A percentile compares a stretch with the other conserved stretches of the same genome.
These are phyloP conservation scores for Neurospora sp. DNA, from an alignment of 495 filamentous ascomycete genomes.

Conservation along the genomic window DNA sequence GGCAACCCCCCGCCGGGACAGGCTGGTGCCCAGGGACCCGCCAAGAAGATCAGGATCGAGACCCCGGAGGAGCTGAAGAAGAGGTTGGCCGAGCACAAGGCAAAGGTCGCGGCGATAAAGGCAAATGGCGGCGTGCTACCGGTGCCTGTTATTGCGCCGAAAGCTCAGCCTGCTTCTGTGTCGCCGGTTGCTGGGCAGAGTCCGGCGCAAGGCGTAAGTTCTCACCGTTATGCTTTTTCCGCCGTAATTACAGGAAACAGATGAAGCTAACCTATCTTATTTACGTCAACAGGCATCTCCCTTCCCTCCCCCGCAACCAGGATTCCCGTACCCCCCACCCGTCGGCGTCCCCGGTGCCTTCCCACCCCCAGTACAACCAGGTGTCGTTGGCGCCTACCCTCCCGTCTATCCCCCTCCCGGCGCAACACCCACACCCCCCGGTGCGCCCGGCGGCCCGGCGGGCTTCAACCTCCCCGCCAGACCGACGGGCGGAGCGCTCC, in stretches of 20 bases:
- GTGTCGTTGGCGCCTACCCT: constrained; percentile 25
- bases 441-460: background rate
- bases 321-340: constrained; percentile 22
- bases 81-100: constrained; percentile 71
- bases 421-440: constrained; percentile 1
- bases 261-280: background rate
- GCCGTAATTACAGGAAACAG: background rate
- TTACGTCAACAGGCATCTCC: constrained; percentile 24
- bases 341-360: constrained; percentile 9
- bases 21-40: constrained; percentile 36
- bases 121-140: constrained; percentile 7
- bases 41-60: constrained; percentile 77
- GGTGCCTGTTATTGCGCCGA: background rate
- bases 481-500: constrained; percentile 26
- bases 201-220: constrained; percentile 39
- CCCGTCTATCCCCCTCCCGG: constrained; percentile 14
- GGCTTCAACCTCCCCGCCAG: constrained; percentile 31
- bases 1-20: constrained; percentile 69
- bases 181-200: constrained; percentile 43
- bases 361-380: constrained; percentile 22
- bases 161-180: constrained; percentile 32
- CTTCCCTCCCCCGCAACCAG: constrained; percentile 33
- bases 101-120: constrained; percentile 52
- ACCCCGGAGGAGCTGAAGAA: constrained; percentile 68
- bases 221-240: too few species aligned